A percentile compares a stretch with the other conserved stretches of the same genome.
These are phyloP conservation scores for Gracilaria caudata DNA, from an alignment of 23 red algal species.

Conservation along the genomic window DNA sequence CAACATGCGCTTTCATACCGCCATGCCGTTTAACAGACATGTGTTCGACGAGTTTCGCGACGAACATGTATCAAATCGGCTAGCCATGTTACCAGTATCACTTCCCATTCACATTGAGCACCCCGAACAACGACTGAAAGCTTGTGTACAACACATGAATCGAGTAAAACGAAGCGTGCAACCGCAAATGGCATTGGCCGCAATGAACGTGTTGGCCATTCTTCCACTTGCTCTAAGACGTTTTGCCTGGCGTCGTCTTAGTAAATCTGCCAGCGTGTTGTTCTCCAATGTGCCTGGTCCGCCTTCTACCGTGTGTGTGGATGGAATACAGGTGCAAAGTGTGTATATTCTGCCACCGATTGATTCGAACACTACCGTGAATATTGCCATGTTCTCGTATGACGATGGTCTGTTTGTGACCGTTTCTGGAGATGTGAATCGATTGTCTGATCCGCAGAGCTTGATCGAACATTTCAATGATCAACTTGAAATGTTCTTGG, in stretches of 20 bases:
- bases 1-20: conserved; percentile 10
- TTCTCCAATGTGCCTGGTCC: conserved; percentile 59
- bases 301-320: not conserved
- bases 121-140: not conserved
- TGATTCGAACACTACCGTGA: conserved; percentile 26
- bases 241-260: conserved; percentile 16
- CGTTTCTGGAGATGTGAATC: conserved; percentile 40
- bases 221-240: conserved; percentile 14
- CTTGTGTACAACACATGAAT: conserved; percentile 25
- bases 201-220: conserved; percentile 4
- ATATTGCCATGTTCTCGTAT: conserved; percentile 56
- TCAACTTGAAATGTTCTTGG: not conserved
- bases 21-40: conserved; percentile 56
- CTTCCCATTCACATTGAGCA: conserved; percentile 22
- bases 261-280: conserved; percentile 33
- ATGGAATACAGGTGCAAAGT: conserved; percentile 9
- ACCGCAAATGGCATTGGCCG: conserved; percentile 27
- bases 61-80: conserved; percentile 44
- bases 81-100: conserved; percentile 23
- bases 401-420: conserved; percentile 14
- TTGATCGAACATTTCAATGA: not conserved
- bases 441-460: conserved; percentile 31
- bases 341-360: conserved; percentile 58
- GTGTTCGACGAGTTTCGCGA: conserved; percentile 32
- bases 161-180: conserved; percentile 50